phyloP scores from a whole-genome alignment of 2,329 filamentous ascomycete species.

The Rutstroemia sp. region DNA sequence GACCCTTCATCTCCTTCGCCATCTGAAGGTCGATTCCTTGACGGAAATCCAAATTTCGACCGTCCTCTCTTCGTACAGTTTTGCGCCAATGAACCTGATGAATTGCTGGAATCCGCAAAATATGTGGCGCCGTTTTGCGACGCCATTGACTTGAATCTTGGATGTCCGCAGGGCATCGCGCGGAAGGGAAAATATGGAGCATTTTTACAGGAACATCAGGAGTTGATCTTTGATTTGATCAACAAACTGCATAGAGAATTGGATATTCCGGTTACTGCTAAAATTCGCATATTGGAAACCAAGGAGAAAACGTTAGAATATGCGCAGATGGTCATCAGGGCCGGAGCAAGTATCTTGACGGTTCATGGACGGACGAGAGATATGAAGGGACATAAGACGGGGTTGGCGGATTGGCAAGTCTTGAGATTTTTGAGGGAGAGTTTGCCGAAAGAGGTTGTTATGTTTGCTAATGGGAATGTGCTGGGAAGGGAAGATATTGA shows the following conservation, averaged over 20 bases:
- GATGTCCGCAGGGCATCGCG: conserved; percentile 94
- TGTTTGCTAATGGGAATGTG: conserved; percentile 96
- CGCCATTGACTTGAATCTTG: conserved; percentile 89
- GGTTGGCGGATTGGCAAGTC: conserved; percentile 84
- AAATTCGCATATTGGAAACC: conserved; percentile 85
- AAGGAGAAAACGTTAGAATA: conserved; percentile 83
- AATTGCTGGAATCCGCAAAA: conserved; percentile 70
- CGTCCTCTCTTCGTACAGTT: conserved; percentile 94
- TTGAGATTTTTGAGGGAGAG: conserved; percentile 77
- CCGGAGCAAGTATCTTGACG: conserved; percentile 87
- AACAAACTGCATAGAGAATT: conserved; percentile 73
- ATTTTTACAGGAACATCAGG: conserved; percentile 90
- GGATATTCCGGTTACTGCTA: conserved; percentile 81
- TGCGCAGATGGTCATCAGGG: conserved; percentile 75
- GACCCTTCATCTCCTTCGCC: conserved; percentile 20
- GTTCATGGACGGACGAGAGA: conserved; percentile 84
- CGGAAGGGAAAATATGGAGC: conserved; percentile 85
- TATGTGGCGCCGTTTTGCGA: conserved; percentile 83
- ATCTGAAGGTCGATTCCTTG: conserved; percentile 51
- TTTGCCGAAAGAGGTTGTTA: conserved; percentile 77
- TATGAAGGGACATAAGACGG: conserved; percentile 94
- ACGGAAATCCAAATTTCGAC: conserved; percentile 80
- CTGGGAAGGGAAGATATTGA: conserved; percentile 73
- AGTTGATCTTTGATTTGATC: conserved; percentile 74
- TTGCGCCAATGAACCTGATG: conserved; percentile 81